phyloP scores from a whole-genome alignment of 257 asterid species.

The Penstemon eatonii region DNA sequence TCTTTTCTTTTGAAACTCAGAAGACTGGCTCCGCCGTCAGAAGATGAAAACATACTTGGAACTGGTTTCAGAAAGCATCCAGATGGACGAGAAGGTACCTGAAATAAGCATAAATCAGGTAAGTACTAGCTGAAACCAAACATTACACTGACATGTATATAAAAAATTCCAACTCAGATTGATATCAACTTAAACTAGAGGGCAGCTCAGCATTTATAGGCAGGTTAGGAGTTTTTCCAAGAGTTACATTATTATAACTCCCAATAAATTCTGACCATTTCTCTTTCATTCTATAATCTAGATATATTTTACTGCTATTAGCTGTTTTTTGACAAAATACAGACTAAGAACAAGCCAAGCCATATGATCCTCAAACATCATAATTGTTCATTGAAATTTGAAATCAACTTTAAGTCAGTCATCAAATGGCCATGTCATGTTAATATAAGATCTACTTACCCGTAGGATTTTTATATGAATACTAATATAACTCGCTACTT shows the following conservation, averaged over 20 bases:
- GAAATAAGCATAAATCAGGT: conserved; percentile 37
- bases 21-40: conserved; percentile 91
- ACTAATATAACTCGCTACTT: not conserved
- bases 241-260: conserved; percentile 11
- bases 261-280: conserved; percentile 17
- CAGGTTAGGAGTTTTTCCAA: conserved; percentile 5
- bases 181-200: conserved; percentile 22
- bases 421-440: not conserved
- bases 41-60: conserved; percentile 74
- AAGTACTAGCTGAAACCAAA: conserved; percentile 23
- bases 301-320: too few species aligned
- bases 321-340: not conserved
- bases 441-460: not conserved
- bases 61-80: conserved; percentile 95
- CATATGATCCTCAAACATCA: conserved; percentile 19
- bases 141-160: conserved; percentile 15
- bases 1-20: conserved; percentile 83
- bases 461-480: not conserved
- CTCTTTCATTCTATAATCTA: conserved; percentile 22
- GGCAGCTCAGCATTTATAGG: conserved; percentile 16
- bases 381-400: not conserved
- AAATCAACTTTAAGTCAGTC: conserved; percentile 18
- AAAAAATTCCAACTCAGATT: conserved; percentile 17
- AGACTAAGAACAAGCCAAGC: not conserved
- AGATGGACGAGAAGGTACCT: conserved; percentile 92